phyloP scores from a whole-genome alignment of 495 filamentous ascomycete species.

The Neurospora pannonica region DNA sequence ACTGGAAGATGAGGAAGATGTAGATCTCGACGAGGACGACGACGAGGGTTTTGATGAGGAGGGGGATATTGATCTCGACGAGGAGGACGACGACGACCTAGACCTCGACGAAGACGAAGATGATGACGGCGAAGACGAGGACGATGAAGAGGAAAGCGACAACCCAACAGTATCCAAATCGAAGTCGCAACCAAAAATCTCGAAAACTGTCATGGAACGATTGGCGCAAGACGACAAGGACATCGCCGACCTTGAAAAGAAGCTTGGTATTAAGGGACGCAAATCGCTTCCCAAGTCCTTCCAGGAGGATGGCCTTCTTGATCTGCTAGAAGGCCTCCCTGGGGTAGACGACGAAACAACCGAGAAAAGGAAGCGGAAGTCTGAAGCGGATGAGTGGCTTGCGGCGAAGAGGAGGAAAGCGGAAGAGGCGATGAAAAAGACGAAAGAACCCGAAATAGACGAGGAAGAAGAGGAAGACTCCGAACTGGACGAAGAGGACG shows the following conservation, averaged over 20 bases:
- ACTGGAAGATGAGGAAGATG: conserved; percentile 5
- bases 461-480: conserved; percentile 25
- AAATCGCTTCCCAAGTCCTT: conserved; percentile 66
- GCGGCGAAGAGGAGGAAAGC: conserved; percentile 39
- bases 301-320: conserved; percentile 77
- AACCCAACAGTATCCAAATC: conserved; percentile 13
- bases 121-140: conserved; percentile 16
- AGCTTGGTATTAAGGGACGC: conserved; percentile 63
- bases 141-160: conserved; percentile 24
- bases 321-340: conserved; percentile 63
- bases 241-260: conserved; percentile 82
- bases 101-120: conserved; percentile 20
- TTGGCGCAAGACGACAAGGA: conserved; percentile 72
- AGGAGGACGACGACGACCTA: conserved; percentile 17
- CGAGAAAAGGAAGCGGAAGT: conserved; percentile 58
- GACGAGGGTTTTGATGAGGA: conserved; percentile 16
- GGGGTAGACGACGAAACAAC: conserved; percentile 43
- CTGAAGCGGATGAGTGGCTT: conserved; percentile 45
- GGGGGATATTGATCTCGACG: conserved; percentile 13
- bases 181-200: conserved; percentile 28
- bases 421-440: conserved; percentile 11
- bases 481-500: conserved; percentile 15
- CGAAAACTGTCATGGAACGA: conserved; percentile 52
- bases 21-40: conserved; percentile 9
- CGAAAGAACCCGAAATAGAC: conserved; percentile 11